Evolutionary conservation across 2,329 filamentous ascomycete species (phyloP), one percentile per base, ranked within the genome.

Genomic region (Nothophoma quercina): DNA sequence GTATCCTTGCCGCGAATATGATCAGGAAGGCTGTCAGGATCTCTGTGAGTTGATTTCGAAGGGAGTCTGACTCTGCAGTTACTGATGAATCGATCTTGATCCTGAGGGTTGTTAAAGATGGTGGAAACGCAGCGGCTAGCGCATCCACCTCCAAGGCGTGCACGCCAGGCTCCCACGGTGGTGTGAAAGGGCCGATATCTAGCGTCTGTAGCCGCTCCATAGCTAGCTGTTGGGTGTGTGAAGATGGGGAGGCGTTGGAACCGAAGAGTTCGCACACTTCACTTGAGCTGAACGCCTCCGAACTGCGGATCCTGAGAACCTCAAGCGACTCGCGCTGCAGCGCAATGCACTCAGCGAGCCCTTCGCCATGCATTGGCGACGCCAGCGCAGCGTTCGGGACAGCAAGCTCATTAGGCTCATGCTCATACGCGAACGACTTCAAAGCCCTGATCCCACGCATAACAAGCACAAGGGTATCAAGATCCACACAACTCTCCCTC

Each of bases 351-450:
- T 1, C 3, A 1, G 18, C 12, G 6, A 41, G 19, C 10, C 29
- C 29, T 0, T 3, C 29, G 8, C 8, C 12, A 3, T 34, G 15
- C 3, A 29, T 3, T 8, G 6, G 33, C 4, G 19, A 4, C 1
- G 6, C 39, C 2, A 7, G 8, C 7, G 7, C 38, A 1, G 25
- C 16, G 1, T 21, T 13, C n/a, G n/a, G n/a, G 13, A 38, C 18
- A 0, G 32, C 30, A 13, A 47, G 49, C 7, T 46, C 42, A 13
- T 42, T 42, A 13, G 30, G 26, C 21, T 10, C 10, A 13, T 52
- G 49, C 12, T 46, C 42, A 16, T 52, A 52, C 13, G 30, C 26
- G 16, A 52, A 52, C n/a, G 19, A 13, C 12, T 21, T 36, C 5
- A 52, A 23, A 9, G 30, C 36, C 15, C 34, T 38, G 32, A 47